A percentile compares a stretch with the other conserved stretches of the same genome.
Conservation (phyloP, 1,284 basidiomycete genomes). For the Naganishia sp. region DNA sequence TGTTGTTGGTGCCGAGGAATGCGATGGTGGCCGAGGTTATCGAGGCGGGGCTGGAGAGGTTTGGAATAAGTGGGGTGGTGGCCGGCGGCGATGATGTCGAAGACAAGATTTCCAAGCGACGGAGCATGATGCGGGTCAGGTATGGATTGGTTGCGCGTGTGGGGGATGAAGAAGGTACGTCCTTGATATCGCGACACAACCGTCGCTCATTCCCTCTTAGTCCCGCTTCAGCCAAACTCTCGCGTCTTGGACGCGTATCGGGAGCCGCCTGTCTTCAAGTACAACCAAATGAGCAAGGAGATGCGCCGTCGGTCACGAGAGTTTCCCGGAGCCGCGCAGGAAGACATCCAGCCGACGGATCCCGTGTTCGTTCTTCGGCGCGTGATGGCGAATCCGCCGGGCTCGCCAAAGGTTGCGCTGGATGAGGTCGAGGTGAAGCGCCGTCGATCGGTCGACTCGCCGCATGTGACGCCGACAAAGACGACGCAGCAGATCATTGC, state of each 20-base stretch:
- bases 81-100: conserved; percentile 97
- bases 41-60: conserved; percentile 84
- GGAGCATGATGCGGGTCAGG: conserved; percentile 73
- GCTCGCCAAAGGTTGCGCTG: conserved; percentile 65
- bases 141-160: conserved; percentile 70
- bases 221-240: conserved; percentile 71
- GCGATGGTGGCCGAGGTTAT: conserved; percentile 95
- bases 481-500: conserved; percentile 80
- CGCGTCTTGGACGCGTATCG: conserved; percentile 81
- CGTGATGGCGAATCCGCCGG: conserved; percentile 52
- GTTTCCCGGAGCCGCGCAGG: conserved; percentile 64
- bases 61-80: conserved; percentile 91
- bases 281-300: conserved; percentile 64
- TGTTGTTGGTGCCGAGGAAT: conserved; percentile 87
- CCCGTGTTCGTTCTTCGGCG: conserved; percentile 85
- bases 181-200: not conserved
- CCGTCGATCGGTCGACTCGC: conserved; percentile 33
- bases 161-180: conserved; percentile 64
- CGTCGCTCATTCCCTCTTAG: conserved; percentile 53
- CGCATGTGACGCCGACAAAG: conserved; percentile 5
- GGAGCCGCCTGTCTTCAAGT: conserved; percentile 69
- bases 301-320: conserved; percentile 86
- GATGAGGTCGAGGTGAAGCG: conserved; percentile 65
- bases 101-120: conserved; percentile 78
- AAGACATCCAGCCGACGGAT: conserved; percentile 78